These are phyloP conservation scores for Fomes fomentarius DNA, from an alignment of 1,284 basidiomycete species.

Conservation along the genomic window DNA sequence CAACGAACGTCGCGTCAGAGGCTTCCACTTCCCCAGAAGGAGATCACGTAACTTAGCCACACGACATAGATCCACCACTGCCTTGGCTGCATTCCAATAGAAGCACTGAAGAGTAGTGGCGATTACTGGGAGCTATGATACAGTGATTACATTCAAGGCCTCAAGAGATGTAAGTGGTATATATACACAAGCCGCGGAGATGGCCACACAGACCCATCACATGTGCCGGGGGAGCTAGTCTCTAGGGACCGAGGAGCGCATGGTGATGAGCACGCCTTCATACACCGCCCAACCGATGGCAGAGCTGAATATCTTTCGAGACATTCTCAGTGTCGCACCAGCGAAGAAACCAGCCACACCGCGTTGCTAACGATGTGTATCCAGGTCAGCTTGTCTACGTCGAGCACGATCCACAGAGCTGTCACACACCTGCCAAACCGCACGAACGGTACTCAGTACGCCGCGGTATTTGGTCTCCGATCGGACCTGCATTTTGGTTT, in stretches of 20 bases:
- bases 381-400: not conserved
- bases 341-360: slow-evolving; percentile 84
- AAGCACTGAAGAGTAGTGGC: no score
- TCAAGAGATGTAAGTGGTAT: no score
- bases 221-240: not conserved
- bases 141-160: no score
- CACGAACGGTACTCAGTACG: slow-evolving; percentile 61
- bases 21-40: no score
- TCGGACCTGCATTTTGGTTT: slow-evolving; percentile 92
- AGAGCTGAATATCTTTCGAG: slow-evolving; percentile 88
- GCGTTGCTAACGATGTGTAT: slow-evolving; percentile 58
- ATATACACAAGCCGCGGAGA: no score
- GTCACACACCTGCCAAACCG: slow-evolving; percentile 67
- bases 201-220: no score
- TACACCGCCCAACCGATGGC: slow-evolving; percentile 94
- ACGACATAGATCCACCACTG: no score
- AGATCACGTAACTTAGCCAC: no score
- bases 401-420: not conserved
- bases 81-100: no score
- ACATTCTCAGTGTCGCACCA: slow-evolving; percentile 81
- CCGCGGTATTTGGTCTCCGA: slow-evolving; percentile 73
- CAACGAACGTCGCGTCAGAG: no score
- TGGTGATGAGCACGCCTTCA: slow-evolving; percentile 76
- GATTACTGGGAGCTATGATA: no score
- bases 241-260: slow-evolving; percentile 39